Evolutionary conservation across 305 asterid species (phyloP).

Genomic region (Fraxinus albicans): DNA sequence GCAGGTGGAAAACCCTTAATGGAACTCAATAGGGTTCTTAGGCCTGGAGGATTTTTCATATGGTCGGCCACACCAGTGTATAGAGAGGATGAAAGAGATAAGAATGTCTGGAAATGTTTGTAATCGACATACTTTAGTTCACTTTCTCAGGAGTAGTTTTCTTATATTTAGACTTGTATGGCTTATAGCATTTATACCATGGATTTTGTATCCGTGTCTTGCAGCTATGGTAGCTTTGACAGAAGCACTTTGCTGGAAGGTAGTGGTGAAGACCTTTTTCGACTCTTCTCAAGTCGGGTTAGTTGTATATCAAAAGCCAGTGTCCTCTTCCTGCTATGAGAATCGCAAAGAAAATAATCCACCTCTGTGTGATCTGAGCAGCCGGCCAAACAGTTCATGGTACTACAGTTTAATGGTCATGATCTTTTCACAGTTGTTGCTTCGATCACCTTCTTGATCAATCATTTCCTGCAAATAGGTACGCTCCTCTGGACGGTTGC

Average conservation of each 20-base stretch:
- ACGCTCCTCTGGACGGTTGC: slow-evolving; percentile 69
- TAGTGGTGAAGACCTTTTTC: slow-evolving; percentile 48
- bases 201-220: slow-evolving; percentile 21
- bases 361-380: slow-evolving; percentile 60
- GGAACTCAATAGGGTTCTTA: slow-evolving; percentile 88
- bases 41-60: slow-evolving; percentile 93
- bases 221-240: slow-evolving; percentile 88
- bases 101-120: slow-evolving; percentile 75
- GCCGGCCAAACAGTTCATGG: slow-evolving; percentile 65
- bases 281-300: slow-evolving; percentile 54
- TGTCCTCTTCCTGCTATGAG: slow-evolving; percentile 68
- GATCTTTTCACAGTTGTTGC: slow-evolving; percentile 10
- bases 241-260: slow-evolving; percentile 81
- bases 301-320: slow-evolving; percentile 79
- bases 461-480: slow-evolving; percentile 53
- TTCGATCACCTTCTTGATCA: slow-evolving; percentile 12
- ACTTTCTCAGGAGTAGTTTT: slow-evolving; percentile 3
- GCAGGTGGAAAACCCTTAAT: slow-evolving; percentile 86
- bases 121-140: neutral
- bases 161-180: neutral
- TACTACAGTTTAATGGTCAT: slow-evolving; percentile 26
- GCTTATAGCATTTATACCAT: neutral
- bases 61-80: slow-evolving; percentile 99
- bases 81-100: slow-evolving; percentile 58
- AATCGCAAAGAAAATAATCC: slow-evolving; percentile 59